Evolutionary conservation across 805 yeast genomes (phyloP).

Genomic region (Myxozyma udenii): DNA sequence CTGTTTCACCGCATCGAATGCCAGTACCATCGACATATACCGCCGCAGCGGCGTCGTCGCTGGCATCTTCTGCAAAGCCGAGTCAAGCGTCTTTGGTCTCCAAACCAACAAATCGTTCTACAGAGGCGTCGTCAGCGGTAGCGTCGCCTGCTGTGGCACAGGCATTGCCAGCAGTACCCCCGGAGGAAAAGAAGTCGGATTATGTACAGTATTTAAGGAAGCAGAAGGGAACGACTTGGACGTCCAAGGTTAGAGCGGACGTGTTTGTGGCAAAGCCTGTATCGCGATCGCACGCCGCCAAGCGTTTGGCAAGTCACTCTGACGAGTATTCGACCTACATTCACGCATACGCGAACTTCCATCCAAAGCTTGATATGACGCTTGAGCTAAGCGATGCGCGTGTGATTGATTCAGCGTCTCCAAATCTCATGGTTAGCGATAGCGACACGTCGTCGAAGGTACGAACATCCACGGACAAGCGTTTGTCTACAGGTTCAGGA

Average conservation of each 20-base stretch:
- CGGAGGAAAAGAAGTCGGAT: slow-evolving; percentile 8
- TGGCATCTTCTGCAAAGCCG: neutral
- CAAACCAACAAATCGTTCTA: neutral
- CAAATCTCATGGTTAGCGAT: neutral
- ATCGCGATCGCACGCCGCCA: neutral
- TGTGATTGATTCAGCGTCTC: neutral
- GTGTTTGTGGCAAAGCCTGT: slow-evolving; percentile 1
- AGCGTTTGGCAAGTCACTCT: slow-evolving; percentile 1
- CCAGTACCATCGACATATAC: neutral
- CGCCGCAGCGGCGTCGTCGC: neutral
- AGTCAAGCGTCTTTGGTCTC: neutral
- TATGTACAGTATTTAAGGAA: slow-evolving; percentile 23
- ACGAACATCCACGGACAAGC: too few relatives aligned
- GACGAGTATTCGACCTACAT: slow-evolving; percentile 12
- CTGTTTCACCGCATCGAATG: too few relatives aligned
- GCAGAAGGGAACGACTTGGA: slow-evolving; percentile 26
- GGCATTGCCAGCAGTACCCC: neutral
- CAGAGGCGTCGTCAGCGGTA: neutral
- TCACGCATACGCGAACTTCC: slow-evolving; percentile 25
- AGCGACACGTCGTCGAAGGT: too few relatives aligned
- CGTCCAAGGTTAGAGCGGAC: slow-evolving; percentile 14
- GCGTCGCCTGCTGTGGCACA: neutral
- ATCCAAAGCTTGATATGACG: slow-evolving; percentile 30
- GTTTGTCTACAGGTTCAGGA: too few relatives aligned
- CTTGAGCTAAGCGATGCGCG: slow-evolving; percentile 26